These are phyloP conservation scores for Colletotrichum chrysophilum DNA, from an alignment of 2,329 filamentous ascomycete species.

Conservation along the genomic window DNA sequence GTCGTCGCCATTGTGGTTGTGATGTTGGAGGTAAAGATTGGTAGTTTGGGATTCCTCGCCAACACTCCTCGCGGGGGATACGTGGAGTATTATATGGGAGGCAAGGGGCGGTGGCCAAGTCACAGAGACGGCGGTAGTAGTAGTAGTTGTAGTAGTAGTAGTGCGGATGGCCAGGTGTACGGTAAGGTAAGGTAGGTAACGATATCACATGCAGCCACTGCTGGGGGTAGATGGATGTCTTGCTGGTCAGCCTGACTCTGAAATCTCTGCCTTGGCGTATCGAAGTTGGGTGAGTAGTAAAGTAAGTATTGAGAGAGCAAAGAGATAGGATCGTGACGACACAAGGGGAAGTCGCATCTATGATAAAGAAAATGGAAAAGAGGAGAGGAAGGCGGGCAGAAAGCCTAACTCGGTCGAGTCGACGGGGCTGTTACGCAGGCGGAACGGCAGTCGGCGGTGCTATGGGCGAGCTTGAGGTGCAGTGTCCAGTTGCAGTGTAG, in stretches of 20 bases:
- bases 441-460: neutral
- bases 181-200: neutral
- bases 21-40: neutral
- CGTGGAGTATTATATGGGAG: neutral
- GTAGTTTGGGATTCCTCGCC: neutral
- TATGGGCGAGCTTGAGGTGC: neutral
- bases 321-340: neutral
- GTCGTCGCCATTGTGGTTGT: slow-evolving; percentile 30
- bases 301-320: neutral
- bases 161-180: neutral
- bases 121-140: neutral
- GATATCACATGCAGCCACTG: slow-evolving; percentile 18
- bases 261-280: slow-evolving; percentile 17
- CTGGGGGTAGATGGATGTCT: neutral
- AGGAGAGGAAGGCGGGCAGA: neutral
- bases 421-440: neutral
- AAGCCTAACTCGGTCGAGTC: slow-evolving; percentile 2
- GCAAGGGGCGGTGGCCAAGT: neutral
- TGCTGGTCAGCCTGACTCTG: neutral
- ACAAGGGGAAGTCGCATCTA: neutral
- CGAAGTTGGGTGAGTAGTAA: neutral
- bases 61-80: neutral
- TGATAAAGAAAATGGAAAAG: neutral
- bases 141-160: slow-evolving; percentile 12
- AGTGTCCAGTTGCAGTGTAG: neutral